A percentile compares a stretch with the other conserved stretches of the same genome.
These are phyloP conservation scores for Oryza brachyantha DNA, from an alignment of 176 grass and related monocot genomes.

Conservation along the genomic window DNA sequence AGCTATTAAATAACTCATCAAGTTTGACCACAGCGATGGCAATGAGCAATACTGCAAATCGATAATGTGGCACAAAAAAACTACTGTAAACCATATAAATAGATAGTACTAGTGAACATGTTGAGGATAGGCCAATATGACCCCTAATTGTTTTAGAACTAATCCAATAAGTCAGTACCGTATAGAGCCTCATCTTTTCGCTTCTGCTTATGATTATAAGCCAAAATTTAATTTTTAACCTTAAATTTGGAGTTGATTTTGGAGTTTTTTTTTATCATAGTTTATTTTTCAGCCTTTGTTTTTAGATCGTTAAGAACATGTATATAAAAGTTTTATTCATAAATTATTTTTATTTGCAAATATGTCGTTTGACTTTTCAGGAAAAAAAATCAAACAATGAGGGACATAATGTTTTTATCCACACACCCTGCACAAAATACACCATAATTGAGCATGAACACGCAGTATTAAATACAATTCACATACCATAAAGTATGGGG, in stretches of 20 bases:
- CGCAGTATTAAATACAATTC: background rate
- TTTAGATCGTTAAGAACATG: too few species aligned
- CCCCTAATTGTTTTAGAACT: background rate
- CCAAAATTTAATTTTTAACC: too few species aligned
- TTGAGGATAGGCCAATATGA: background rate
- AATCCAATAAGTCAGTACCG: background rate
- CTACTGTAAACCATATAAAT: conserved; percentile 3
- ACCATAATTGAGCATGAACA: background rate
- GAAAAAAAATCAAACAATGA: too few species aligned
- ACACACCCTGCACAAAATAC: background rate
- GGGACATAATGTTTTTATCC: background rate
- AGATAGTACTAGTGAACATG: background rate
- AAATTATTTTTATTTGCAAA: too few species aligned
- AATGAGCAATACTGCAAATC: background rate
- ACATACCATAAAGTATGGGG: background rate
- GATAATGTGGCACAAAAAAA: background rate
- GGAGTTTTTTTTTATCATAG: too few species aligned
- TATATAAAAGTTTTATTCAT: too few species aligned
- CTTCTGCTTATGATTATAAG: too few species aligned
- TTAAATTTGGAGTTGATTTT: too few species aligned
- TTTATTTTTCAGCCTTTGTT: too few species aligned
- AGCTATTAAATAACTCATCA: background rate
- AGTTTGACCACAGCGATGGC: background rate
- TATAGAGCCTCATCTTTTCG: too few species aligned
- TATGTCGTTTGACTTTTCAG: too few species aligned